Conservation (phyloP, 306 rosid species). For the Cotoneaster glaucophyllus region DNA sequence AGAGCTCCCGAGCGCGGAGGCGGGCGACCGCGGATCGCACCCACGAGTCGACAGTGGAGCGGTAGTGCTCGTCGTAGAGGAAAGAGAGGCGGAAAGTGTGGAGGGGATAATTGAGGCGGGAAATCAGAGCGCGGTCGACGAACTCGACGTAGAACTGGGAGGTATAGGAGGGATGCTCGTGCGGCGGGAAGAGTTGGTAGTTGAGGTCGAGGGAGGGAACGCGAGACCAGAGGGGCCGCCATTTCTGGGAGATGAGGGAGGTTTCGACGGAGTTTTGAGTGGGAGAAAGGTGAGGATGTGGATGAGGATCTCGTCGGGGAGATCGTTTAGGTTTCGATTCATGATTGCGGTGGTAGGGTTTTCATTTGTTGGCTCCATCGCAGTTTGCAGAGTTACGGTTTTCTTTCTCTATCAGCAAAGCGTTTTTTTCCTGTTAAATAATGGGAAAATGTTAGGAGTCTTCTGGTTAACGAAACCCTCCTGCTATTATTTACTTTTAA, state of each 20-base stretch:
- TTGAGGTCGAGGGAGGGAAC: neutral
- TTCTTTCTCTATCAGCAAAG: too few relatives aligned
- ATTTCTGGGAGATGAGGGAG: neutral
- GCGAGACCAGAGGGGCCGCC: neutral
- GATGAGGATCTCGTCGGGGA: neutral
- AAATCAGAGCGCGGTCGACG: slow-evolving; percentile 3
- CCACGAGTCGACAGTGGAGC: slow-evolving; percentile 1
- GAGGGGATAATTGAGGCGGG: neutral
- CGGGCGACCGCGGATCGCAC: neutral
- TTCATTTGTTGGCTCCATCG: neutral
- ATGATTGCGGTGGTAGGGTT: neutral
- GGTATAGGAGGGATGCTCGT: neutral
- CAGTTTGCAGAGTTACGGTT: too few relatives aligned
- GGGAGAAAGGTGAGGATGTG: neutral
- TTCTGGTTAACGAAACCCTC: too few relatives aligned
- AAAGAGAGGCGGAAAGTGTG: slow-evolving; percentile 1
- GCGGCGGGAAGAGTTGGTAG: neutral
- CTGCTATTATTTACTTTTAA: too few relatives aligned
- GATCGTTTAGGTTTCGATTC: neutral
- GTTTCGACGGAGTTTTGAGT: neutral
- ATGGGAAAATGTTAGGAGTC: too few relatives aligned
- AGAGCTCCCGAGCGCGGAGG: neutral
- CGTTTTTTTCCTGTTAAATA: too few relatives aligned
- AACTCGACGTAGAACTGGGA: neutral
- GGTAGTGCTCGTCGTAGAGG: neutral